Percentiles rank a stretch among this genome's conserved stretches.
Evolutionary conservation across 1,284 basidiomycete species (phyloP).

Genomic region (Leccinum pallidistipes): DNA sequence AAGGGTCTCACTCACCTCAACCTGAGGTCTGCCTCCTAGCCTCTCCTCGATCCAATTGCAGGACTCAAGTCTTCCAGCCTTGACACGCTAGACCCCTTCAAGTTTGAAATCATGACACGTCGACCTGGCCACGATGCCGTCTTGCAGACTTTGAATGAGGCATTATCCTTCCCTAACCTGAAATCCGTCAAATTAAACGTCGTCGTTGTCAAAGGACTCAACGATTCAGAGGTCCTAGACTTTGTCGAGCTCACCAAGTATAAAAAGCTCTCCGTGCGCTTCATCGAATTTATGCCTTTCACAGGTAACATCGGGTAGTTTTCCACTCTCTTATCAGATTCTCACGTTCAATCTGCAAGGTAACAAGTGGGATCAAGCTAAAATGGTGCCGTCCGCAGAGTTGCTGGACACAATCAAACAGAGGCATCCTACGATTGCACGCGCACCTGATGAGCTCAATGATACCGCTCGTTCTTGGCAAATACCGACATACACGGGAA

Average conservation of each 20-base stretch:
- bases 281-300: constrained; percentile 95
- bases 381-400: constrained; percentile 76
- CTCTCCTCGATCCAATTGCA: not conserved
- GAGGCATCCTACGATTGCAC: constrained; percentile 49
- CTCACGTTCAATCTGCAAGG: constrained; percentile 43
- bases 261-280: constrained; percentile 68
- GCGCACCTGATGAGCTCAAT: constrained; percentile 66
- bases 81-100: constrained; percentile 85
- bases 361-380: constrained; percentile 82
- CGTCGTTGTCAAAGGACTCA: constrained; percentile 79
- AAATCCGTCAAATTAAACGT: constrained; percentile 79
- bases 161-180: constrained; percentile 51
- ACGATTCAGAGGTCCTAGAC: constrained; percentile 75
- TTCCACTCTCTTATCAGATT: constrained; percentile 3
- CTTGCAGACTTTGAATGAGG: constrained; percentile 64
- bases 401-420: constrained; percentile 52
- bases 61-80: constrained; percentile 45
- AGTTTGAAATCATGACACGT: constrained; percentile 86
- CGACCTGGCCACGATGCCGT: constrained; percentile 76
- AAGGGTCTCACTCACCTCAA: constrained; percentile 85
- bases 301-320: constrained; percentile 51
- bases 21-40: constrained; percentile 52
- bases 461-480: constrained; percentile 82
- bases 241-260: constrained; percentile 78
- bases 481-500: constrained; percentile 72